Percentiles rank a stretch among this genome's conserved stretches.
These are phyloP conservation scores for Daldinia caldariorum DNA, from an alignment of 495 filamentous ascomycete genomes.

Conservation along the genomic window DNA sequence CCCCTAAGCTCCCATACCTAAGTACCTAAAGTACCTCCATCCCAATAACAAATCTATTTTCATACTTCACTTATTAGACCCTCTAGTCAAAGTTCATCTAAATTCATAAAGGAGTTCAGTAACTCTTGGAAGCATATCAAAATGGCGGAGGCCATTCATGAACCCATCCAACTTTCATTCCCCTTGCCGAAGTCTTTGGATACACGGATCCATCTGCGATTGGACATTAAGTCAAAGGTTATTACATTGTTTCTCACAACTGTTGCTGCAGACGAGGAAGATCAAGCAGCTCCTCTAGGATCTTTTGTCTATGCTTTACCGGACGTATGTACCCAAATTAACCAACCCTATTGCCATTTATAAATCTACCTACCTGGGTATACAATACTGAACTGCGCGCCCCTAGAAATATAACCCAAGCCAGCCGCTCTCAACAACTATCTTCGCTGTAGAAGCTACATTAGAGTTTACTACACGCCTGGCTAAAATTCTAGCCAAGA, in stretches of 20 bases:
- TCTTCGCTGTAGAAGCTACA: conserved; percentile 77
- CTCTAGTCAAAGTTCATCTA: neutral
- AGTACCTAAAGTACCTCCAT: no score
- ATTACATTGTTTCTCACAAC: conserved; percentile 81
- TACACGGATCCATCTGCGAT: conserved; percentile 80
- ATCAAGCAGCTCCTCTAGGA: conserved; percentile 66
- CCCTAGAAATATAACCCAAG: conserved; percentile 63
- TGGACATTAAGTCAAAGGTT: conserved; percentile 73
- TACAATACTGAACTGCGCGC: conserved; percentile 13
- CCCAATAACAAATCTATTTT: neutral
- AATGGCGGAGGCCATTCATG: conserved; percentile 41
- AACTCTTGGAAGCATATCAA: neutral
- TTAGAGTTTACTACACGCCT: conserved; percentile 87
- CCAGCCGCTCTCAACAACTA: conserved; percentile 77
- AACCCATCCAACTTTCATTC: conserved; percentile 73
- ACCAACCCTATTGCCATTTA: neutral
- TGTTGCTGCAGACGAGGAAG: conserved; percentile 66
- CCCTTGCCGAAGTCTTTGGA: conserved; percentile 78
- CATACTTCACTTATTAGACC: neutral
- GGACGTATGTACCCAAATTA: conserved; percentile 82
- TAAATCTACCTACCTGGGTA: no score
- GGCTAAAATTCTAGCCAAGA: conserved; percentile 81
- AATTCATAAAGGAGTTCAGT: neutral
- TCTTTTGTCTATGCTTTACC: conserved; percentile 95
- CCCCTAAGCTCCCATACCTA: neutral